Evolutionary conservation across 116 monocot genomes (phyloP), one percentile per base, ranked within the genome.

Genomic region (Trichopus zeylanicus): DNA sequence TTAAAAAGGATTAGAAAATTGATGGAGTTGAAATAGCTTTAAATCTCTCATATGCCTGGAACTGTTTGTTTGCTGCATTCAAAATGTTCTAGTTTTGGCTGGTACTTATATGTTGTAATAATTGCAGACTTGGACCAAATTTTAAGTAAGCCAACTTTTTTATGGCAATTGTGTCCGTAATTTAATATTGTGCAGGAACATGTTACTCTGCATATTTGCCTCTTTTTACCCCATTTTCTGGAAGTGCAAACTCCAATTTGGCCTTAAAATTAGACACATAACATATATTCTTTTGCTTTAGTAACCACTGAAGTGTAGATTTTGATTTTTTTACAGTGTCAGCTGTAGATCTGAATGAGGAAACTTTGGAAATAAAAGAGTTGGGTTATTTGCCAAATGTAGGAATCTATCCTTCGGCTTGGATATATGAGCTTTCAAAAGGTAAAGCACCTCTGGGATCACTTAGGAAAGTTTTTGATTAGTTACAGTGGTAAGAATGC

Each of bases 401-500:
- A 15, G 42, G 42, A 54, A 72, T 55, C n/a, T 95, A 89, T 68
- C 87, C 64, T 37, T 78, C 68, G 70, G 78, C 83, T 61, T 26
- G 39, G 18, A 75, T 49, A 2, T 95, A 95, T 46, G 95, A 86
- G 61, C 67, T 70, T 59, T 78, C 95, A 6, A 95, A 95, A 71
- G 77, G 90, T 95, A 77, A 57, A 76, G 63, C 0, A 25, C 11
- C 31, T 18, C 49, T 22, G 3, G 49, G n/a, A n/a, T n/a, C n/a
- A n/a, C n/a, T n/a, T n/a, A n/a, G n/a, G n/a, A n/a, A n/a, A n/a
- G n/a, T n/a, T n/a, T n/a, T n/a, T n/a, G n/a, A n/a, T n/a, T n/a
- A n/a, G n/a, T n/a, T n/a, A n/a, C n/a, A n/a, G n/a, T n/a, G n/a
- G n/a, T n/a, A n/a, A n/a, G n/a, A n/a, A n/a, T n/a, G n/a, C n/a